Evolutionary conservation across 2,329 filamentous ascomycete genomes (phyloP), one percentile per base, ranked within the genome.

Genomic region (Chrysosporium keratinophilum): DNA sequence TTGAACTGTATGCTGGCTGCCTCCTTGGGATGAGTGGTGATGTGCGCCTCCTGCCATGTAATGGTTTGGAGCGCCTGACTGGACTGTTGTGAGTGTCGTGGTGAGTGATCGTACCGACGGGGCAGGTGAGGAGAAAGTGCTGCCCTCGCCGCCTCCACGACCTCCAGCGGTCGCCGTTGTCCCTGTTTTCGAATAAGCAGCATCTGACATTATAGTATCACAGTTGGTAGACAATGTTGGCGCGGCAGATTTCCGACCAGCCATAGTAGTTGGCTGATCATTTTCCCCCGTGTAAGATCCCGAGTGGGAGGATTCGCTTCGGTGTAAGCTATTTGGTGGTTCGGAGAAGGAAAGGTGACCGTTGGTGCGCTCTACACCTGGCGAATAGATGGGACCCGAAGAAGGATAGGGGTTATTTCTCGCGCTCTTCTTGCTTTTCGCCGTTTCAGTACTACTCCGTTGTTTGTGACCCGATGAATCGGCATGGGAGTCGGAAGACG

Each of bases 331-430:
- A 71, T 80, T n/a, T 71, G 77, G 10, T 71, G 79, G 54, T 73
- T 84, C 63, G 14, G 74, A 71, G 57, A 75, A 74, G 50, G 77
- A 77, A 53, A 74, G 67, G 55, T 72, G 71, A 50, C 69, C 68
- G 60, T 75, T 71, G 47, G 65, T 67, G 54, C 68, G 69, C 58
- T 66, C 68, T 57, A 64, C 61, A 58, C 55, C 61, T 54, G 61
- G 59, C 35, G 64, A 65, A 57, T 69, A 69, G 55, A 81, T 65
- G 43, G 78, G 78, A 55, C 86, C 87, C 1, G 88, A 94, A 62
- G 91, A 79, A 7, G 87, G 87, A 65, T 96, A 96, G n/a, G 90
- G 90, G 66, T 91, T 91, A 75, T 95, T 95, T 69, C 85, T 84
- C 64, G 82, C 81, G 49, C 76, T 67, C 46, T 75, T 77, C 70